A percentile compares a stretch with the other conserved stretches of the same genome.
phyloP scores from a whole-genome alignment of 2,329 filamentous ascomycete genomes.

The Pestalotiopsis sp. region DNA sequence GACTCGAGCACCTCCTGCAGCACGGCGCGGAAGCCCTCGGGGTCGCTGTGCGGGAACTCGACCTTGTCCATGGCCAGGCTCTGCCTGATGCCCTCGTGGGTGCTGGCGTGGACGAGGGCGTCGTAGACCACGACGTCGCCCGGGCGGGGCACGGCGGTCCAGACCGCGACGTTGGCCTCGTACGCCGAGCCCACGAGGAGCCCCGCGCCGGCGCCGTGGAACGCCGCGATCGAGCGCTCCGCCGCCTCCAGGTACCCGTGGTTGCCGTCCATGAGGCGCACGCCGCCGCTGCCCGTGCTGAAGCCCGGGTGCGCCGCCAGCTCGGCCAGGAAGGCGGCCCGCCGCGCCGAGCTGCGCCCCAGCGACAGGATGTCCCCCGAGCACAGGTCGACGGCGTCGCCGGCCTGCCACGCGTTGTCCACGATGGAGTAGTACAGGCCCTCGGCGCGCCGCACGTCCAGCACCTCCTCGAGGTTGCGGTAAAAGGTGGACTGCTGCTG shows the following conservation, averaged over 20 bases:
- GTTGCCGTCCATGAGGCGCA: constrained; percentile 7
- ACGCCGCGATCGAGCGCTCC: constrained; percentile 30
- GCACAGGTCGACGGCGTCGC: constrained; percentile 51
- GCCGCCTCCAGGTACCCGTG: constrained; percentile 15
- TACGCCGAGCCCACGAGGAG: constrained; percentile 64
- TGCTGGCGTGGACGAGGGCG: constrained; percentile 67
- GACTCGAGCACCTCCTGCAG: constrained; percentile 32
- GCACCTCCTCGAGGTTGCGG: neutral
- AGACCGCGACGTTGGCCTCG: constrained; percentile 55
- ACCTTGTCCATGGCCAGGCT: constrained; percentile 49
- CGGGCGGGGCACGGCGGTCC: constrained; percentile 49
- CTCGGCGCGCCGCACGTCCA: neutral
- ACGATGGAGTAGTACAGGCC: neutral
- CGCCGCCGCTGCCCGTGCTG: neutral
- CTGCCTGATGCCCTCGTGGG: constrained; percentile 65
- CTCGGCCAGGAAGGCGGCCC: constrained; percentile 49
- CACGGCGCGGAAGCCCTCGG: constrained; percentile 39
- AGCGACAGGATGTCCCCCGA: constrained; percentile 69
- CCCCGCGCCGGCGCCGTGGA: constrained; percentile 60
- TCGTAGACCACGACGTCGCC: constrained; percentile 65
- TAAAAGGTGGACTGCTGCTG: neutral
- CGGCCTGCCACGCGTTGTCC: neutral
- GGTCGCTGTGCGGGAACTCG: constrained; percentile 46
- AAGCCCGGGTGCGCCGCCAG: constrained; percentile 29
- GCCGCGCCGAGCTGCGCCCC: constrained; percentile 47